Conservation (phyloP, 2,329 filamentous ascomycete species). For the Leptographium radiaticola region DNA sequence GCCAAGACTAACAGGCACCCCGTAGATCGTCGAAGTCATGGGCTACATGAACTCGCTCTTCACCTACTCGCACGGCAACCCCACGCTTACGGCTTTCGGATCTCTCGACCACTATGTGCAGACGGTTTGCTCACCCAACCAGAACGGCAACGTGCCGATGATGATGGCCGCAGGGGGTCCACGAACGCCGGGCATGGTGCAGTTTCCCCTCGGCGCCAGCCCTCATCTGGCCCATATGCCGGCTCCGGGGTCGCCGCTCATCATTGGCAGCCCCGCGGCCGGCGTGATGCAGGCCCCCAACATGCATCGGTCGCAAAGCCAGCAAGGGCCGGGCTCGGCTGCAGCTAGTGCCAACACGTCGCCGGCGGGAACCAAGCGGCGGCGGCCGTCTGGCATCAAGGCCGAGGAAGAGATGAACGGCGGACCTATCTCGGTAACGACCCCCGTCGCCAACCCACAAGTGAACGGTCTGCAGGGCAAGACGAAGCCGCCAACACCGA, state of each 20-base stretch:
- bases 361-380: slow-evolving; percentile 45
- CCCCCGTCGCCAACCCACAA: slow-evolving; percentile 31
- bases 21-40: slow-evolving; percentile 51
- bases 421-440: slow-evolving; percentile 29
- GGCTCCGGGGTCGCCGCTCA: slow-evolving; percentile 48
- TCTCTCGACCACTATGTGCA: slow-evolving; percentile 49
- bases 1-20: not conserved
- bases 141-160: slow-evolving; percentile 32
- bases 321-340: slow-evolving; percentile 53
- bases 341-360: slow-evolving; percentile 56
- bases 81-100: slow-evolving; percentile 39
- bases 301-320: slow-evolving; percentile 55
- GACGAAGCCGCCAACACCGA: slow-evolving; percentile 42
- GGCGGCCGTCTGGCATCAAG: slow-evolving; percentile 45
- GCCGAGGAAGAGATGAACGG: slow-evolving; percentile 35
- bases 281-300: slow-evolving; percentile 50
- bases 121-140: slow-evolving; percentile 21
- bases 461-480: slow-evolving; percentile 38
- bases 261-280: slow-evolving; percentile 43
- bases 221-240: slow-evolving; percentile 47
- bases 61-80: slow-evolving; percentile 40
- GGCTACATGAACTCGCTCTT: slow-evolving; percentile 55
- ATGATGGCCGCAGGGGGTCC: slow-evolving; percentile 31
- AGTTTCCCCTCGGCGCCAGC: slow-evolving; percentile 47
- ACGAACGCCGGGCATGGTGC: slow-evolving; percentile 40